Evolutionary conservation across 1,284 basidiomycete species (phyloP), one percentile per base, ranked within the genome.

Genomic region (Phenoliferia sp.): DNA sequence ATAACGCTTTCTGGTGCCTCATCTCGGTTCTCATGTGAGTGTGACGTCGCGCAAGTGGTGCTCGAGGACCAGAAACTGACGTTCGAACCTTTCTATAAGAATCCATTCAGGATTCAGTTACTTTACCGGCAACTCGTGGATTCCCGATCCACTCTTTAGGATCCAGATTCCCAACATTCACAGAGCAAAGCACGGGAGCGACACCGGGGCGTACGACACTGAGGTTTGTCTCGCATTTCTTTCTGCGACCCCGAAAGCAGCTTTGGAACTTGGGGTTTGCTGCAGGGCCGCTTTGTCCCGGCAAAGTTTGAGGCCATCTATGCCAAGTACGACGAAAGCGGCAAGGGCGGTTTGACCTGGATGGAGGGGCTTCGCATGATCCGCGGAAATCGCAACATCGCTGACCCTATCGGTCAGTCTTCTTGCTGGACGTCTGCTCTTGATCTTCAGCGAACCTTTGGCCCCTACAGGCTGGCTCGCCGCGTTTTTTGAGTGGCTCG

Each of bases 391-490:
- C 50, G 60, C n/a, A 31, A 35, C 29, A 22, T 48, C 32, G 34
- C 34, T 17, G 28, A 64, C 16, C 29, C 31, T 17, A 35, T 61
- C 59, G 59, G 39, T 48, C 29, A 48, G 29, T 17, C 7, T 31
- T 39, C 48, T 17, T 22, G 29, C 32, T 35, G 2, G 33, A 34
- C 50, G 50, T 2, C n/a, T n/a, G n/a, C n/a, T 3, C 28, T 29
- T 48, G 28, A 44, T 33, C 6, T 48, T 60, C 48, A n/a, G n/a
- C n/a, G n/a, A n/a, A n/a, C n/a, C n/a, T n/a, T n/a, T n/a, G n/a
- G n/a, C n/a, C n/a, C n/a, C 22, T 7, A 22, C 22, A 89, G 87
- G 75, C 78, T 85, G 77, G 87, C 87, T 78, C 86, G 88, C 85
- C 85, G 75, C 76, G 81, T 72, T 69, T 61, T 67, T 73, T 22